Evolutionary conservation across 176 grass and related monocot genomes (phyloP), one percentile per base, ranked within the genome.

Genomic region (Aegilops bicornis): DNA sequence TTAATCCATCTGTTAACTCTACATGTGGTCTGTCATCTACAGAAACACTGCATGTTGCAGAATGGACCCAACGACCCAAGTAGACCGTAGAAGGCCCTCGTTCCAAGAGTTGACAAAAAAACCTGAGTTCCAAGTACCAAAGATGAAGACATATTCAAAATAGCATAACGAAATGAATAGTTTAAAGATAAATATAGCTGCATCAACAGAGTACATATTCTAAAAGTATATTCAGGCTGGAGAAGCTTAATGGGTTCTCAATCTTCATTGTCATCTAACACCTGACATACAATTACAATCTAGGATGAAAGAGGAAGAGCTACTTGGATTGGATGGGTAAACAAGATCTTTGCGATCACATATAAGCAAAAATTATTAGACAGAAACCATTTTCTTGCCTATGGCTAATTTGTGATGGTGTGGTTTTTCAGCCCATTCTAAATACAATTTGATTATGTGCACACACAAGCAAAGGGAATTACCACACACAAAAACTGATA

Each of bases 101-200:
- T 48, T 88, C 85, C 29, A 81, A 81, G 48, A 87, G 81, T 70
- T 3, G 47, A 58, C 36, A 81, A 14, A 69, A 69, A 76, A 81
- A 37, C 76, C 85, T 91, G 85, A 69, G 22, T 48, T 61, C 14
- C 27, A 75, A 72, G 58, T 3, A 84, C 5, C 19, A 69, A 29
- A 0, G 0, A 27, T 58, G 7, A 23, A 25, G 31, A 39, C 40
- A 77, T 7, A 56, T 7, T 80, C 10, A 63, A 9, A 81, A 69
- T 10, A 60, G 19, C 32, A 64, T 48, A 15, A 39, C 0, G 4
- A 4, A 74, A 87, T 7, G 2, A 80, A 80, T 15, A 35, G 11
- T 30, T 25, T 7, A 1, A 17, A 0, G 4, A 25, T 2, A 75
- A 74, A 10, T 11, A 84, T 61, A 30, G 13, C 0, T 47, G 8